phyloP scores from a whole-genome alignment of 257 asterid genomes.

The Nicotiana tabacum region DNA sequence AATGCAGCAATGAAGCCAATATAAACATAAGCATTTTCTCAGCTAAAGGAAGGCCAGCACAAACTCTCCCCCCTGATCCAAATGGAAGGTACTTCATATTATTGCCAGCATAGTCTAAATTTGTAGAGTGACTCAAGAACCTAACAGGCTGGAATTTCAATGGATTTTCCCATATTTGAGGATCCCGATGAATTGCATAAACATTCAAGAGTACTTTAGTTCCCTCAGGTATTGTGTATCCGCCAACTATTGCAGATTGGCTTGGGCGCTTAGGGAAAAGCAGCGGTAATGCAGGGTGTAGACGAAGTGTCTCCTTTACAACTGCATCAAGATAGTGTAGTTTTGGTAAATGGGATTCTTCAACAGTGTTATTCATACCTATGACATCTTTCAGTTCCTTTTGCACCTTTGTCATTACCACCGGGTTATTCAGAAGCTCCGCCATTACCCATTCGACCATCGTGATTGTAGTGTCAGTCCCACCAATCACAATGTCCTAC shows the following conservation, averaged over 20 bases:
- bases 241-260: not conserved
- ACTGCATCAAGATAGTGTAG: constrained; percentile 36
- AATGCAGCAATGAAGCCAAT: constrained; percentile 24
- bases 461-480: constrained; percentile 35
- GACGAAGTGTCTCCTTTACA: constrained; percentile 32
- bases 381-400: constrained; percentile 24
- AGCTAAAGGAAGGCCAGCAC: constrained; percentile 39
- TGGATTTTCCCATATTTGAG: constrained; percentile 31
- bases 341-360: constrained; percentile 33
- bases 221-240: constrained; percentile 25
- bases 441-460: constrained; percentile 33
- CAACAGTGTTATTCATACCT: constrained; percentile 26
- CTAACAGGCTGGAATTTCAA: constrained; percentile 29
- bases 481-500: constrained; percentile 33
- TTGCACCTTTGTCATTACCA: constrained; percentile 23
- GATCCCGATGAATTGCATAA: constrained; percentile 34
- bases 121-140: constrained; percentile 11
- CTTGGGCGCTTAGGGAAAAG: constrained; percentile 27
- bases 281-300: constrained; percentile 35
- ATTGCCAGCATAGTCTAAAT: constrained; percentile 39
- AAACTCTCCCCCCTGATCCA: constrained; percentile 62
- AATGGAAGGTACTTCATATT: constrained; percentile 51
- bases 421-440: constrained; percentile 20
- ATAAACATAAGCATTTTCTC: constrained; percentile 26
- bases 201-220: constrained; percentile 26